A percentile compares a stretch with the other conserved stretches of the same genome.
These are phyloP conservation scores for Thuja plicata DNA, from an alignment of 83 land plant genomes.

Conservation along the genomic window DNA sequence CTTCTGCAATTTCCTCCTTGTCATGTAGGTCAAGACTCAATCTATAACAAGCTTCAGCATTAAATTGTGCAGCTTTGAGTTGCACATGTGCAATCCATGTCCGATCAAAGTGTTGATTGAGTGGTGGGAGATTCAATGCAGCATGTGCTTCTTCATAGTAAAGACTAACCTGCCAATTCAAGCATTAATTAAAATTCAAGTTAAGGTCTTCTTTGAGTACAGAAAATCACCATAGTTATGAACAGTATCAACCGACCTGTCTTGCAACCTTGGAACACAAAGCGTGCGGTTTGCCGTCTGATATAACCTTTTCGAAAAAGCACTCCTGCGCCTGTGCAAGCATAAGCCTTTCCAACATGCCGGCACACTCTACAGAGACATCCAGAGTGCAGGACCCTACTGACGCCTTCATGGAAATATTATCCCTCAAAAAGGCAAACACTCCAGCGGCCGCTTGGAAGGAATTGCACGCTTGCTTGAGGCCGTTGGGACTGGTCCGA, in stretches of 20 bases:
- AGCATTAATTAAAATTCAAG: background rate
- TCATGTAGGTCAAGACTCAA: slow-evolving; percentile 80
- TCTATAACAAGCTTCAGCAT: slow-evolving; percentile 90
- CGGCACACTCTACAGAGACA: slow-evolving; percentile 82
- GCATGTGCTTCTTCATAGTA: slow-evolving; percentile 93
- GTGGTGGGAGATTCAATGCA: slow-evolving; percentile 66
- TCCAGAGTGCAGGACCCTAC: slow-evolving; percentile 70
- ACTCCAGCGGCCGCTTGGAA: slow-evolving; percentile 92
- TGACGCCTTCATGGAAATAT: slow-evolving; percentile 70
- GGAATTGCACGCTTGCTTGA: slow-evolving; percentile 74
- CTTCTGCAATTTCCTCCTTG: slow-evolving; percentile 95
- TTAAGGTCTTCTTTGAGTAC: background rate
- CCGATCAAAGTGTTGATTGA: slow-evolving; percentile 90
- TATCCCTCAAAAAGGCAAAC: slow-evolving; percentile 81
- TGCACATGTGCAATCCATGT: slow-evolving; percentile 97
- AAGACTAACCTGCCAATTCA: slow-evolving; percentile 69
- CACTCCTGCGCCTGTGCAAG: slow-evolving; percentile 99
- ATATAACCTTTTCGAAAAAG: slow-evolving; percentile 88
- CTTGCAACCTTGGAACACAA: slow-evolving; percentile 85
- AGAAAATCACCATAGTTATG: background rate
- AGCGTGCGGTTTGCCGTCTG: slow-evolving; percentile 72
- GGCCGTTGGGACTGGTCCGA: slow-evolving; percentile 57
- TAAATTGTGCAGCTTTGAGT: slow-evolving; percentile 87
- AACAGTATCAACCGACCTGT: slow-evolving; percentile 43
- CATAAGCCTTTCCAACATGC: slow-evolving; percentile 96